phyloP scores from a whole-genome alignment of 2,329 filamentous ascomycete genomes.

The Colletotrichum theobromicola region DNA sequence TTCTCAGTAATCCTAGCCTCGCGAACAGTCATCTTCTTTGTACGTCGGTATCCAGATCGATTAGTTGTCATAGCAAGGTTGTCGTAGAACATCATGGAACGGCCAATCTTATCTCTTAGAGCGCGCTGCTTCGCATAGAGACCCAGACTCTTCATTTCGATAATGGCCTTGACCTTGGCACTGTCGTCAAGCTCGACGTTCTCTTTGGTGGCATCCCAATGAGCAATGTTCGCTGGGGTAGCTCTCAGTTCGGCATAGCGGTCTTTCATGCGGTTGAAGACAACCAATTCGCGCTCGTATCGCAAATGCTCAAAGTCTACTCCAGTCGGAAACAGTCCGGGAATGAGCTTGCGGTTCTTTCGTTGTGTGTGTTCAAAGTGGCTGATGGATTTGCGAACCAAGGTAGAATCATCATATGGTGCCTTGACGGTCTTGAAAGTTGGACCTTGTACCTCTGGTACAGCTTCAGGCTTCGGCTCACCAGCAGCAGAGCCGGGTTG shows the following conservation, averaged over 20 bases:
- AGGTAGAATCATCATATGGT: constrained; percentile 63
- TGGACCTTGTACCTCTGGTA: constrained; percentile 40
- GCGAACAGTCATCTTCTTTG: constrained; percentile 96
- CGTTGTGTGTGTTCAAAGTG: constrained; percentile 82
- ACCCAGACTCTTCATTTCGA: constrained; percentile 91
- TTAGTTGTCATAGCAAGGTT: constrained; percentile 98
- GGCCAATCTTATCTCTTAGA: constrained; percentile 84
- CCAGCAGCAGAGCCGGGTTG: constrained; percentile 39
- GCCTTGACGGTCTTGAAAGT: constrained; percentile 77
- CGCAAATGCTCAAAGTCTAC: constrained; percentile 86
- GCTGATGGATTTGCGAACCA: constrained; percentile 66
- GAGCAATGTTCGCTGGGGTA: constrained; percentile 82
- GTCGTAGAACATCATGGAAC: constrained; percentile 93
- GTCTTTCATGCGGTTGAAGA: constrained; percentile 89
- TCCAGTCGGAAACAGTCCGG: constrained; percentile 86
- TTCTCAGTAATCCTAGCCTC: constrained; percentile 98
- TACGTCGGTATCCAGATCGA: constrained; percentile 84
- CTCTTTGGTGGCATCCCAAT: constrained; percentile 82
- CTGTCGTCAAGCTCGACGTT: constrained; percentile 74
- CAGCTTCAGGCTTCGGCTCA: constrained; percentile 40
- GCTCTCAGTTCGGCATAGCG: constrained; percentile 85
- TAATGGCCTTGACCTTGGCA: constrained; percentile 86
- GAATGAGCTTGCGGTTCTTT: constrained; percentile 79
- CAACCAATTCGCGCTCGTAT: constrained; percentile 84
- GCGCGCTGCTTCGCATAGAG: constrained; percentile 88